phyloP scores from a whole-genome alignment of 768 basidiomycete genomes.

The Boletus eberwhitei region DNA sequence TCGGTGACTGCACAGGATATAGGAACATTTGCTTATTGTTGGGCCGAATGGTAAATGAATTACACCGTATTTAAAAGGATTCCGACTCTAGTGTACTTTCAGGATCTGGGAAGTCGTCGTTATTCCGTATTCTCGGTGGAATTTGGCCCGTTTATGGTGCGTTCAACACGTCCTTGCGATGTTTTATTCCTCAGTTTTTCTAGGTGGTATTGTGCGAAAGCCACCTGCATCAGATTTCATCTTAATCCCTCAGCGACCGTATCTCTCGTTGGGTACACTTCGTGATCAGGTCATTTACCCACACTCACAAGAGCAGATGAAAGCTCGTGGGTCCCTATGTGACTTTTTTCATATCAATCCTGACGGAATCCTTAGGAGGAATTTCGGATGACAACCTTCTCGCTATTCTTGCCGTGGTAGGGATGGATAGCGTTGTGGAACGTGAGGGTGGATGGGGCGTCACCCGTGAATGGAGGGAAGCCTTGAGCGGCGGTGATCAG shows the following conservation, averaged over 20 bases:
- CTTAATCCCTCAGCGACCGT: conserved; percentile 93
- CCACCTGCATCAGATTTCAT: conserved; percentile 88
- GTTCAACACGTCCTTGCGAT: background rate
- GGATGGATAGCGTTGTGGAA: conserved; percentile 84
- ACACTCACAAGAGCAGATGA: conserved; percentile 79
- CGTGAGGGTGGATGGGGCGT: conserved; percentile 96
- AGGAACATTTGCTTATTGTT: conserved; percentile 91
- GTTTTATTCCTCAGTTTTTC: conserved; percentile 12
- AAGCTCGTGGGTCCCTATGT: conserved; percentile 49
- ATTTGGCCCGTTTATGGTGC: conserved; percentile 80
- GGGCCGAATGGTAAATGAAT: conserved; percentile 79
- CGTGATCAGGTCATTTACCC: conserved; percentile 98
- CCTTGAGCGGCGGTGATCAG: conserved; percentile 92
- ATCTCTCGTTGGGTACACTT: conserved; percentile 89
- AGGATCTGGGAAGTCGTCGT: conserved; percentile 86
- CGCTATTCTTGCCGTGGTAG: conserved; percentile 67
- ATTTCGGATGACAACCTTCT: conserved; percentile 74
- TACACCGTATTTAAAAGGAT: background rate
- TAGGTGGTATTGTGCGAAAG: conserved; percentile 78
- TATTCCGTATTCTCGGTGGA: conserved; percentile 95
- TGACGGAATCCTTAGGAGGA: conserved; percentile 45
- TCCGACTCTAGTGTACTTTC: conserved; percentile 1
- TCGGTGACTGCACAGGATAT: background rate
- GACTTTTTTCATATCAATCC: background rate
- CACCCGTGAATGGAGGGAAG: conserved; percentile 90